These are phyloP conservation scores for Solanum medicagineum DNA, from an alignment of 257 asterid species.

Conservation along the genomic window DNA sequence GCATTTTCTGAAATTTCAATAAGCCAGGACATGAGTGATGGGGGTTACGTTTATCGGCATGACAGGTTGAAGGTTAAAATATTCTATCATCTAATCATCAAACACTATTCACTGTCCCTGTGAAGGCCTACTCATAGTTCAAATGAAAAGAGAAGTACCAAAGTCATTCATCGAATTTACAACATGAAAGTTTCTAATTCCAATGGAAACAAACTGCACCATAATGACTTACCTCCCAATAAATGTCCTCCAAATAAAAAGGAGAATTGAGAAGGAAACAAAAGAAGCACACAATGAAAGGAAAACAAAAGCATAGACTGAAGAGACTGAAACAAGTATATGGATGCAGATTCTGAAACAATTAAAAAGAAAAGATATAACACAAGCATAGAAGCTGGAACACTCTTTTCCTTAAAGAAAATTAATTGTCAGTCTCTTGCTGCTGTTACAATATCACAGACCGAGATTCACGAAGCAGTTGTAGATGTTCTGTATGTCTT, in stretches of 20 bases:
- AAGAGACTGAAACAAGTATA: not conserved
- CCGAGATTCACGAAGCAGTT: not conserved
- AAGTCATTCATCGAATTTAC: not conserved
- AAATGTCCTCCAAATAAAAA: not conserved
- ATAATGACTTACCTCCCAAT: not conserved
- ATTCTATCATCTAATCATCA: not conserved
- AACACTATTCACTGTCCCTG: not conserved
- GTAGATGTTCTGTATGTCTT: not conserved
- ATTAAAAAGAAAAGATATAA: not conserved
- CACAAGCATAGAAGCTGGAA: not conserved
- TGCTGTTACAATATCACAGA: not conserved
- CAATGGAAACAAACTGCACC: not conserved
- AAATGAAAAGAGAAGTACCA: not conserved
- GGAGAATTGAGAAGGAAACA: not conserved
- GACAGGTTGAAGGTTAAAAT: not conserved
- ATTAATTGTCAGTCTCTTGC: not conserved
- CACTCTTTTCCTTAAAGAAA: not conserved
- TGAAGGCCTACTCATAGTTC: not conserved
- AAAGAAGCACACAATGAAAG: not conserved
- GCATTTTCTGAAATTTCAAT: conserved; percentile 31
- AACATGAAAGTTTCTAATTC: not conserved
- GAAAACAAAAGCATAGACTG: not conserved
- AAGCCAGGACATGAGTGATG: not conserved
- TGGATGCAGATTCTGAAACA: not conserved
- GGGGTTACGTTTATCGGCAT: not conserved